Conservation (phyloP, 768 basidiomycete species). For the Xerocomus spinulosus region DNA sequence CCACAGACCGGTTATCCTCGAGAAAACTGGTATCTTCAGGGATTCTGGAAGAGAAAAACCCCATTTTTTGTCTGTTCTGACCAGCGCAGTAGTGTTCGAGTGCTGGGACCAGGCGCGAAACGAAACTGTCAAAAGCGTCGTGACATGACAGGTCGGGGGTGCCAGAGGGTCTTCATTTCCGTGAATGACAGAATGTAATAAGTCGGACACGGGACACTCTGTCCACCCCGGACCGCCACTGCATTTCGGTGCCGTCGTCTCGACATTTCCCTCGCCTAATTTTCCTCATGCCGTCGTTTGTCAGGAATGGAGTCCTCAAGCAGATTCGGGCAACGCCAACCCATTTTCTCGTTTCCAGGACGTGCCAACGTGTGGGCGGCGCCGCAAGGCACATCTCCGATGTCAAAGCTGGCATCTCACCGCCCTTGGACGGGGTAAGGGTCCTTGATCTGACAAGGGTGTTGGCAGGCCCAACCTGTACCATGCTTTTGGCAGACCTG, state of each 20-base stretch:
- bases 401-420: conserved; percentile 50
- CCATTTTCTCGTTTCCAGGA: background rate
- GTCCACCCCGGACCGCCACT: background rate
- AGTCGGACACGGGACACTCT: conserved; percentile 27
- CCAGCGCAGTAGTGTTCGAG: background rate
- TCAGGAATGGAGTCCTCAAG: background rate
- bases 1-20: conserved; percentile 43
- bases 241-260: background rate
- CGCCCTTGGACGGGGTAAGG: conserved; percentile 74
- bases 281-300: conserved; percentile 6
- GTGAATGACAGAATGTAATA: conserved; percentile 5
- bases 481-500: conserved; percentile 89
- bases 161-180: conserved; percentile 18
- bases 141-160: conserved; percentile 16
- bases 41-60: conserved; percentile 30
- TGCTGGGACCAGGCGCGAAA: background rate
- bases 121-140: conserved; percentile 4
- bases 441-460: conserved; percentile 90
- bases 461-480: conserved; percentile 87
- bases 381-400: conserved; percentile 12
- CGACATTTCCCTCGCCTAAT: background rate
- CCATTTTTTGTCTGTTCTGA: conserved; percentile 17
- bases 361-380: background rate
- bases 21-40: conserved; percentile 13
- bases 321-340: background rate